phyloP scores from a whole-genome alignment of 805 yeast genomes.

The Debaryomyces hansenii region DNA sequence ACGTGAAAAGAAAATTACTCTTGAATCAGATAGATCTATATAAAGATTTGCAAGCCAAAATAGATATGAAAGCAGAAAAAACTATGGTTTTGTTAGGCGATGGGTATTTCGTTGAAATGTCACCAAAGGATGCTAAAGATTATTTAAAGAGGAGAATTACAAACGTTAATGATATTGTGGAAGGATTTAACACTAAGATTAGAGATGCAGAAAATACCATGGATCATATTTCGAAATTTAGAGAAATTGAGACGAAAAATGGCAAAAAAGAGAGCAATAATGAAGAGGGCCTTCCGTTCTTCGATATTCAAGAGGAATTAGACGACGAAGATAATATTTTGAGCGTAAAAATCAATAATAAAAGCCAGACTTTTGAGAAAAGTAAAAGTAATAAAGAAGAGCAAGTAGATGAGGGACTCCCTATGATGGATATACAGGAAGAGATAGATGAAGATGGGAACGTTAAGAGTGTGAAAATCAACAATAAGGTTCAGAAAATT shows the following conservation, averaged over 20 bases:
- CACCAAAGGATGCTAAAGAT: slow-evolving; percentile 24
- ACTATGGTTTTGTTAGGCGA: slow-evolving; percentile 37
- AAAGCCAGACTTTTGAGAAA: background rate
- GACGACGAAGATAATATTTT: slow-evolving; percentile 82
- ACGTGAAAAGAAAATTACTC: slow-evolving; percentile 4
- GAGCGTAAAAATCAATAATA: slow-evolving; percentile 24
- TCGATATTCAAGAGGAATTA: slow-evolving; percentile 77
- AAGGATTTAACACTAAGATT: slow-evolving; percentile 39
- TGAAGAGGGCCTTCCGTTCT: slow-evolving; percentile 58
- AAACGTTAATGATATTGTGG: slow-evolving; percentile 35
- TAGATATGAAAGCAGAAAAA: slow-evolving; percentile 1
- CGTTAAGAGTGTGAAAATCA: slow-evolving; percentile 36
- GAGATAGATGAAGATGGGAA: slow-evolving; percentile 75
- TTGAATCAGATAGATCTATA: slow-evolving; percentile 4
- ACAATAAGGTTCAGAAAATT: background rate
- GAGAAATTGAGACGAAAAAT: slow-evolving; percentile 5
- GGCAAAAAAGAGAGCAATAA: slow-evolving; percentile 15
- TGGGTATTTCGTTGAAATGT: slow-evolving; percentile 40
- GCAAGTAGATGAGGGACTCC: background rate
- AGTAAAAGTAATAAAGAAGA: slow-evolving; percentile 4
- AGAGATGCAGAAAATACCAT: slow-evolving; percentile 35
- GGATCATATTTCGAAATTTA: slow-evolving; percentile 22
- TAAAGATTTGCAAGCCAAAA: slow-evolving; percentile 1
- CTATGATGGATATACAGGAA: slow-evolving; percentile 75
- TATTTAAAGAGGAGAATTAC: slow-evolving; percentile 26